Base-by-base conservation (phyloP, 768 basidiomycete species). In the Serendipita sp. region DNA sequence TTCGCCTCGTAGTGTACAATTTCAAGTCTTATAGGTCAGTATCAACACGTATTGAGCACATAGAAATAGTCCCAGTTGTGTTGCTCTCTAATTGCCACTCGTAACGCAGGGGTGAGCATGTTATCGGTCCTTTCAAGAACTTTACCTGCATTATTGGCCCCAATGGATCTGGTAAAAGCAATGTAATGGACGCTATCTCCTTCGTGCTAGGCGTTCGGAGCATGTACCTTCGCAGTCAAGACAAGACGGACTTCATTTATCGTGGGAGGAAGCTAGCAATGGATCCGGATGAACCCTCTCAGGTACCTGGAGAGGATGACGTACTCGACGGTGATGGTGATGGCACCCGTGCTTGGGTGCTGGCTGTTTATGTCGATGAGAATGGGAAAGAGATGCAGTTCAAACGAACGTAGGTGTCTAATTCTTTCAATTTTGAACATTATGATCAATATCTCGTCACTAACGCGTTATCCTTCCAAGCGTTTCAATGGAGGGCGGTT, bases 171-270 rank as follows among this genome's bases (percentile, higher is more conserved):
- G 96, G 96, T 66, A 98, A 99, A 73, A 95, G 92, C 8, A 99
- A 99, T 73, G 83, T 98, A 65, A 98, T 98, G 96, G 96, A 99
- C 73, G 96, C 96, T 63, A 97, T 99, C 68, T 98, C 96, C 2
- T 98, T 99, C 73, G 96, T 98, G 7, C 85, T 99, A 3, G 96
- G 96, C 35, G 88, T 98, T 34, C 92, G 94, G 78, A 93, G 90
- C 67, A 88, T 86, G 1, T 91, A 96, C 68, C 80, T 99, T 38
- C 82, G 95, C 52, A 92, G 89, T 71, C 91, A 90, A 51, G 93
- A 97, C 70, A 78, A 98, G 30, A 94, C 91, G 71, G 96, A 98
- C 73, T 80, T 99, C 46, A 90, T 99, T 3, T 98, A 98, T 74
- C 89, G 96, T 18, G 93, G 92, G 44, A 72, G 73, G 23, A 76